Percentiles rank a stretch among this genome's conserved stretches.
Conservation (phyloP, 352 stramenopile genomes). For the Phytophthora pini region DNA sequence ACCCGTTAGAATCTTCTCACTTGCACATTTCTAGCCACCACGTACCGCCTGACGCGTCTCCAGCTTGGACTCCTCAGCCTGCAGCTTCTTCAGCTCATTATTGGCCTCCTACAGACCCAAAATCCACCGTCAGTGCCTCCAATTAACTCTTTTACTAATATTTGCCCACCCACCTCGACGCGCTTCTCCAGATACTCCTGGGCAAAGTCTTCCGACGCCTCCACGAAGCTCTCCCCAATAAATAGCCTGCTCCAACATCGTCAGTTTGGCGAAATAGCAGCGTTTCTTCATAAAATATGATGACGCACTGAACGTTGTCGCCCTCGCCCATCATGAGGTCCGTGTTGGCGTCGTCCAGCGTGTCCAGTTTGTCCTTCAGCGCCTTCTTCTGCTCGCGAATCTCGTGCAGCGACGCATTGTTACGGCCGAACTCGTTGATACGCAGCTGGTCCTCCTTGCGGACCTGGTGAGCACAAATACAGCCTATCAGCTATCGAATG, state of each 20-base stretch:
- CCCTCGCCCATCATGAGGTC: constrained; percentile 97
- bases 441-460: constrained; percentile 96
- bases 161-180: constrained; percentile 64
- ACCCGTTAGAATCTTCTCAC: constrained; percentile 4
- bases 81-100: constrained; percentile 82
- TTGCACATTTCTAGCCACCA: not conserved
- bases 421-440: constrained; percentile 98
- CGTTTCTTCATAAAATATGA: not conserved
- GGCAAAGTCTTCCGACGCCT: constrained; percentile 93
- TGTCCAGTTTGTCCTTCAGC: constrained; percentile 96
- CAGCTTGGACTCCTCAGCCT: constrained; percentile 88
- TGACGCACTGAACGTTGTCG: constrained; percentile 77
- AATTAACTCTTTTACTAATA: not conserved
- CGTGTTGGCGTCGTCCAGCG: constrained; percentile 96
- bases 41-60: constrained; percentile 87
- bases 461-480: constrained; percentile 70
- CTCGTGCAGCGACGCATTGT: constrained; percentile 95
- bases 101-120: constrained; percentile 58
- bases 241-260: constrained; percentile 69
- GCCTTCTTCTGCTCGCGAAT: constrained; percentile 91
- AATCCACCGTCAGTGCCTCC: not conserved
- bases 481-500: not conserved
- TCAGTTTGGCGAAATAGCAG: not conserved
- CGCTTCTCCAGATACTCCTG: constrained; percentile 94
- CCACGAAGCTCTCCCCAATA: constrained; percentile 96